Conservation (phyloP, 176 grass and related monocot species). For the Urochloa ruziziensis region DNA sequence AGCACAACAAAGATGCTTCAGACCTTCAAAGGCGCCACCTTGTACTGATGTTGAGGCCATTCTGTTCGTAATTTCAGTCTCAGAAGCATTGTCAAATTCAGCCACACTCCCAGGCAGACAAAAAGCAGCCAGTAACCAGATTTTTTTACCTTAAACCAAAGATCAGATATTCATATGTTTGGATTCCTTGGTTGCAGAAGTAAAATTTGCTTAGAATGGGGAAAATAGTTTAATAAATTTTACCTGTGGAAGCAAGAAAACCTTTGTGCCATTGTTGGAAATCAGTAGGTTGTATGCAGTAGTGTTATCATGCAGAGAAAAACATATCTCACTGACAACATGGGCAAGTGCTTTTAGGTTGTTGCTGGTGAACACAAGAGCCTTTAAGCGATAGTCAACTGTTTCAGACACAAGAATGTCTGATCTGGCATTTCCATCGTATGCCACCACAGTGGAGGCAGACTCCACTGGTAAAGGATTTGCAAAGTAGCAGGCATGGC, state of each 20-base stretch:
- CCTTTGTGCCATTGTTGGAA: constrained; percentile 47
- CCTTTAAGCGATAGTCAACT: constrained; percentile 63
- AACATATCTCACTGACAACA: constrained; percentile 43
- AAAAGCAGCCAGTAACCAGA: constrained; percentile 16
- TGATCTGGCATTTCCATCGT: constrained; percentile 29
- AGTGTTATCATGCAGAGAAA: constrained; percentile 29
- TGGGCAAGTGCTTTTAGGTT: constrained; percentile 32
- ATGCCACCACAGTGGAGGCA: constrained; percentile 36
- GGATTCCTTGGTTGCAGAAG: background rate
- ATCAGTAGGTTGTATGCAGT: constrained; percentile 52
- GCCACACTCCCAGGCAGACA: constrained; percentile 65
- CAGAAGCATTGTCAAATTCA: constrained; percentile 39
- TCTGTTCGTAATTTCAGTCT: constrained; percentile 47
- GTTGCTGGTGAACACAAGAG: constrained; percentile 52
- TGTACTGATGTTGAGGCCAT: constrained; percentile 44
- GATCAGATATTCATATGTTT: background rate
- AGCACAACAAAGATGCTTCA: constrained; percentile 52
- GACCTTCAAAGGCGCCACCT: constrained; percentile 34
- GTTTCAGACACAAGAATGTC: constrained; percentile 34
- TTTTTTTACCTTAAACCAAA: constrained; percentile 37
- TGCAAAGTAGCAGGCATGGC: constrained; percentile 71
- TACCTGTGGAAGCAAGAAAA: no score
- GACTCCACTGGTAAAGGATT: constrained; percentile 66
- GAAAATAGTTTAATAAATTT: background rate
- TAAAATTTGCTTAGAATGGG: background rate